phyloP scores from a whole-genome alignment of 495 filamentous ascomycete species.

The Beverwykella pulmonaria region DNA sequence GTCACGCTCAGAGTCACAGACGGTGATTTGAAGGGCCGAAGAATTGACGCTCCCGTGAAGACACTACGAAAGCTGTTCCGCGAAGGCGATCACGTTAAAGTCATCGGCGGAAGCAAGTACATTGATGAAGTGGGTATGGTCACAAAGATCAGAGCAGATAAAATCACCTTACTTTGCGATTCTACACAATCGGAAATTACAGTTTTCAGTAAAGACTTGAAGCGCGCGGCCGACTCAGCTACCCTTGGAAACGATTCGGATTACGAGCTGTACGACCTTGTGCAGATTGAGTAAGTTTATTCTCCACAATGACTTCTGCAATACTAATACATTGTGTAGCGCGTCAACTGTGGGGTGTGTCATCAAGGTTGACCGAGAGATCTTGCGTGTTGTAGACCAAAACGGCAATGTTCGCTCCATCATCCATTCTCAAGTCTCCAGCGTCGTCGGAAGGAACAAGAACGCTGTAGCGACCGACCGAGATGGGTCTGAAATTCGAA shows the following conservation, averaged over 20 bases:
- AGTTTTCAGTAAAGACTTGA: slow-evolving; percentile 95
- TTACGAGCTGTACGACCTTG: slow-evolving; percentile 88
- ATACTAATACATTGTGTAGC: slow-evolving; percentile 51
- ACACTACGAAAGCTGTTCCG: slow-evolving; percentile 91
- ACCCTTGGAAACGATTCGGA: slow-evolving; percentile 76
- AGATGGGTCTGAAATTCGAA: slow-evolving; percentile 88
- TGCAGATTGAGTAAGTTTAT: slow-evolving; percentile 79
- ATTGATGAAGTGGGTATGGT: slow-evolving; percentile 96
- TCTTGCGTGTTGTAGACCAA: slow-evolving; percentile 86
- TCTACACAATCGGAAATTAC: slow-evolving; percentile 90
- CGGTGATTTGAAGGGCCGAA: slow-evolving; percentile 78
- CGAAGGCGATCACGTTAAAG: slow-evolving; percentile 96
- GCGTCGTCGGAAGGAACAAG: slow-evolving; percentile 76
- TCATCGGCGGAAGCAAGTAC: slow-evolving; percentile 92
- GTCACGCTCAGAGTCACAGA: slow-evolving; percentile 86
- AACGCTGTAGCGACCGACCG: slow-evolving; percentile 89
- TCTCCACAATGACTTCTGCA: not conserved
- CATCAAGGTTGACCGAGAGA: slow-evolving; percentile 92
- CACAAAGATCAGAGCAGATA: slow-evolving; percentile 84
- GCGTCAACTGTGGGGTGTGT: slow-evolving; percentile 88
- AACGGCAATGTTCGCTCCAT: slow-evolving; percentile 79
- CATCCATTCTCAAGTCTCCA: slow-evolving; percentile 86
- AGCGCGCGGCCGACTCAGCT: slow-evolving; percentile 87
- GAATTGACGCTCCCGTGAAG: slow-evolving; percentile 89
- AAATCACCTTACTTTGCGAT: slow-evolving; percentile 88